Evolutionary conservation across 148 eudicot species (phyloP).

Genomic region (Fagopyrum esculentum): DNA sequence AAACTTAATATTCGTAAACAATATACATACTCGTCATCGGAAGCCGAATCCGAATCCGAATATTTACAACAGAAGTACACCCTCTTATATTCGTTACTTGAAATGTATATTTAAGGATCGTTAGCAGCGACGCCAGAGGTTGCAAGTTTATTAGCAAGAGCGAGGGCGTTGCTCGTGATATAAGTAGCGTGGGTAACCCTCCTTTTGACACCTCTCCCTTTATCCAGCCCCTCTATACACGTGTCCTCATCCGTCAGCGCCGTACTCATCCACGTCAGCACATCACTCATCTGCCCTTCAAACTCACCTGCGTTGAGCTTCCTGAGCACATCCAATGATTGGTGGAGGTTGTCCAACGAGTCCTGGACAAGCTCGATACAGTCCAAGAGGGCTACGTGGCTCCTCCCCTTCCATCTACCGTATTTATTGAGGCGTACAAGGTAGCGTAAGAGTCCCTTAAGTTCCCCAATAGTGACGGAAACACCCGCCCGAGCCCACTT

Average conservation of each 20-base stretch:
- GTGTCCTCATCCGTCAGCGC: neutral
- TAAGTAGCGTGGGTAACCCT: neutral
- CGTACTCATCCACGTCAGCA: neutral
- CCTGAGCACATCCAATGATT: slow-evolving; percentile 39
- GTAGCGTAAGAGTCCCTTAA: slow-evolving; percentile 30
- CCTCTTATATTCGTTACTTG: too few relatives aligned
- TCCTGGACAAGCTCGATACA: slow-evolving; percentile 54
- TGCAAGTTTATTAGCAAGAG: neutral
- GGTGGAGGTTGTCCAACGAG: slow-evolving; percentile 43
- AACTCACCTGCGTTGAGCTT: slow-evolving; percentile 21
- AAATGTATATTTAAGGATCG: too few relatives aligned
- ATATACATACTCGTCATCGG: too few relatives aligned
- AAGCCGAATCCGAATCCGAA: too few relatives aligned
- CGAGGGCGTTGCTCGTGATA: neutral
- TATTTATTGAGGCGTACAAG: slow-evolving; percentile 17
- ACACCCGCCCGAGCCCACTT: slow-evolving; percentile 69
- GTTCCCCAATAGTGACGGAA: slow-evolving; percentile 49
- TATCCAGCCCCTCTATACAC: neutral
- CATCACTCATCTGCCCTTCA: neutral
- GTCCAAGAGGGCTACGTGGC: slow-evolving; percentile 37
- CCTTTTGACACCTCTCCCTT: neutral
- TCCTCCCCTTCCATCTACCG: slow-evolving; percentile 24
- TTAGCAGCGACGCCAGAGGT: neutral
- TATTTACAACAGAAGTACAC: too few relatives aligned
- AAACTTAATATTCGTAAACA: too few relatives aligned